These are phyloP conservation scores for Vigna angularis DNA, from an alignment of 306 rosid genomes.

Conservation along the genomic window DNA sequence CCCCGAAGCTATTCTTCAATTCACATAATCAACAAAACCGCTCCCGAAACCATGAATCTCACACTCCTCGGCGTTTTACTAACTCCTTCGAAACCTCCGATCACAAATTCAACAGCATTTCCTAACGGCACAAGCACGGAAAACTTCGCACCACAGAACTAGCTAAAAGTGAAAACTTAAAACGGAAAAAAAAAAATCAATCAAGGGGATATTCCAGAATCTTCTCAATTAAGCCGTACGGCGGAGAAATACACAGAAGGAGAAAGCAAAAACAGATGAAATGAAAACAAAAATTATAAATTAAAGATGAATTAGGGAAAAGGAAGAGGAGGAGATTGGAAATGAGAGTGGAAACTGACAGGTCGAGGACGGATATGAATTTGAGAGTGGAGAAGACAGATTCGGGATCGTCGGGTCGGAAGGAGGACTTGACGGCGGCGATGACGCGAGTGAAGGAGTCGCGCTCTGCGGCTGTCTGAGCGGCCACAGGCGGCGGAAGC, in stretches of 20 bases:
- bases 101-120: conserved; percentile 8
- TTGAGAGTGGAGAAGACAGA: conserved; percentile 85
- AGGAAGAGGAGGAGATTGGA: conserved; percentile 22
- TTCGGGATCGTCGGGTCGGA: conserved; percentile 76
- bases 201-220: conserved; percentile 7
- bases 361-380: conserved; percentile 93
- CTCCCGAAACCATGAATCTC: conserved; percentile 27
- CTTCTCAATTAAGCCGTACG: conserved; percentile 8
- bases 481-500: conserved; percentile 96
- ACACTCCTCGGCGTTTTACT: conserved; percentile 26
- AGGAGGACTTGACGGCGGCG: conserved; percentile 60
- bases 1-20: conserved; percentile 29
- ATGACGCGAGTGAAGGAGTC: conserved; percentile 82
- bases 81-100: conserved; percentile 34
- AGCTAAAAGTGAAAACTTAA: background rate
- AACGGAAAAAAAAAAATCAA: background rate
- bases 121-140: background rate
- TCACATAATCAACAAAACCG: conserved; percentile 22
- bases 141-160: conserved; percentile 23
- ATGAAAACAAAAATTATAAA: background rate
- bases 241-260: background rate
- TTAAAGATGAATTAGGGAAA: background rate
- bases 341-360: conserved; percentile 57
- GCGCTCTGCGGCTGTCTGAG: conserved; percentile 65
- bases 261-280: background rate